These are phyloP conservation scores for Hymenoscyphus albidus DNA, from an alignment of 2,329 filamentous ascomycete species.

Conservation along the genomic window DNA sequence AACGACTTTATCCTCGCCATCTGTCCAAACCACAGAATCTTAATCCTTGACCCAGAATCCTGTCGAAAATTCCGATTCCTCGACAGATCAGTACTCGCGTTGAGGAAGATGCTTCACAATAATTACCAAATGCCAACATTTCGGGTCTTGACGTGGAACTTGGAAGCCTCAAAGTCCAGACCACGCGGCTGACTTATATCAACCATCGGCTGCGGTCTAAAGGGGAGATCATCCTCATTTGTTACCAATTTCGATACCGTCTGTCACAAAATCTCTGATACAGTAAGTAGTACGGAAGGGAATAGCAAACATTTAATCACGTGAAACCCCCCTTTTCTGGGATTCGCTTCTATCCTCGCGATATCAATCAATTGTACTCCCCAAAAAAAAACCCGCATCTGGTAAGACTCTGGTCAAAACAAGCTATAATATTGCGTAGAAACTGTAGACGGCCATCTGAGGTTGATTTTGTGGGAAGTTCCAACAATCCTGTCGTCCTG, in stretches of 20 bases:
- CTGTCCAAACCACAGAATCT: neutral
- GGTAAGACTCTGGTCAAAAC: too few relatives aligned
- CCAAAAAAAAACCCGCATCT: neutral
- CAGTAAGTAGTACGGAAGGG: neutral
- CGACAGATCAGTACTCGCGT: neutral
- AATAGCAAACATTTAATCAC: neutral
- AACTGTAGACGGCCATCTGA: too few relatives aligned
- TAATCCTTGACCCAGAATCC: neutral
- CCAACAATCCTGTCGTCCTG: too few relatives aligned
- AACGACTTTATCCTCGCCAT: neutral
- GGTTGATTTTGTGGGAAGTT: too few relatives aligned
- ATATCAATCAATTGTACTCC: neutral
- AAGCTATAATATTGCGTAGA: too few relatives aligned
- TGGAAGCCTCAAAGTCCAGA: neutral
- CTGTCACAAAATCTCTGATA: neutral
- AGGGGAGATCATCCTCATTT: neutral
- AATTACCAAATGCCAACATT: neutral
- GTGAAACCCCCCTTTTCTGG: neutral
- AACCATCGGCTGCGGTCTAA: neutral
- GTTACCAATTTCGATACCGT: neutral
- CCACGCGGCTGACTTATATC: neutral
- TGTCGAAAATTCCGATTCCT: neutral
- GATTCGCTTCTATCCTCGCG: neutral
- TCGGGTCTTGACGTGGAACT: neutral
- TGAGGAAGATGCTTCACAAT: neutral